Percentiles rank a stretch among this genome's conserved stretches.
Evolutionary conservation across 352 stramenopile species (phyloP).

Genomic region (Halophytophthora batemanensis): DNA sequence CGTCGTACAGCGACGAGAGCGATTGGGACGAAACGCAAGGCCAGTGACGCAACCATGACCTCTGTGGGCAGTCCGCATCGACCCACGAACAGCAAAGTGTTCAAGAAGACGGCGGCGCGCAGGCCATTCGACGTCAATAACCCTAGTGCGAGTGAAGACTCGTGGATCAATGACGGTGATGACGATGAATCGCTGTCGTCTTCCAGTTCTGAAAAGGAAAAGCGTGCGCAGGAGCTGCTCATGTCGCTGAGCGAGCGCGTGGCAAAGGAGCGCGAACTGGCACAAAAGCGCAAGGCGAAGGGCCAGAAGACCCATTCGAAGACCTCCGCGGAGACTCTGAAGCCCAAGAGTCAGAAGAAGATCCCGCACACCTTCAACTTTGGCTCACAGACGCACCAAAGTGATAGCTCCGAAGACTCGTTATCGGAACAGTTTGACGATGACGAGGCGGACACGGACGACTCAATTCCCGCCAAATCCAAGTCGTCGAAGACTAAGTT

Average conservation of each 20-base stretch:
- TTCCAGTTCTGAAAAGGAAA: constrained; percentile 1
- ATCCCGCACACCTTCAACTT: constrained; percentile 7
- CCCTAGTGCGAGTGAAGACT: constrained; percentile 10
- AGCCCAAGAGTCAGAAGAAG: constrained; percentile 6
- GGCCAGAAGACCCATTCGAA: constrained; percentile 1
- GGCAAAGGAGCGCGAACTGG: constrained; percentile 24
- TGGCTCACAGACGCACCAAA: constrained; percentile 1
- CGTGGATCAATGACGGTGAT: too few relatives aligned
- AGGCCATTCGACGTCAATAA: constrained; percentile 28
- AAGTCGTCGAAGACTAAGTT: too few relatives aligned
- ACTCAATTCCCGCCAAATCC: neutral
- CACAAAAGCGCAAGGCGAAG: constrained; percentile 12
- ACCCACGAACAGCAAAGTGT: constrained; percentile 2
- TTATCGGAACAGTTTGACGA: constrained; percentile 10
- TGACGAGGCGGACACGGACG: constrained; percentile 6
- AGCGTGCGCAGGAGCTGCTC: constrained; percentile 8
- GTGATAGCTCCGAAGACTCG: constrained; percentile 21
- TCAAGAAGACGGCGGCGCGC: constrained; percentile 26
- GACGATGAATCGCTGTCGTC: constrained; percentile 16
- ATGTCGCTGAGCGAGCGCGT: constrained; percentile 29
- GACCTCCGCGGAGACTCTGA: constrained; percentile 1
- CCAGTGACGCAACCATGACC: neutral
- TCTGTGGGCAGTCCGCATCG: constrained; percentile 1
- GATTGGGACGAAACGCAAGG: constrained; percentile 25
- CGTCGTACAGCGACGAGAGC: neutral